Conservation (phyloP, 768 basidiomycete genomes). For the Pulveroboletus sp. region DNA sequence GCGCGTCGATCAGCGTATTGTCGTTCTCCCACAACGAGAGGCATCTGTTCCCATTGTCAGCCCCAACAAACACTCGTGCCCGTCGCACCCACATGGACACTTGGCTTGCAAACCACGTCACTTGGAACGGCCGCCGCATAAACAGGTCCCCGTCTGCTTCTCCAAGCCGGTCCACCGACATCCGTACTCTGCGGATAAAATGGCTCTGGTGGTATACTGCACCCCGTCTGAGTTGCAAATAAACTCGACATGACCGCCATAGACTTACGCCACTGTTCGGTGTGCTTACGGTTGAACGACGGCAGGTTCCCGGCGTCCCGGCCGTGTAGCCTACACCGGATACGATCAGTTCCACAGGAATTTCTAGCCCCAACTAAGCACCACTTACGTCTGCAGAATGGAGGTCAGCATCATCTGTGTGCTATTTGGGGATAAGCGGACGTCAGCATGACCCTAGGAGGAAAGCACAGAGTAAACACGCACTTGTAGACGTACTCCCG, state of each 20-base stretch:
- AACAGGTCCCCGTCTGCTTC: conserved; percentile 53
- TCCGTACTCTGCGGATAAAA: conserved; percentile 59
- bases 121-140: conserved; percentile 66
- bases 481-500: conserved; percentile 77
- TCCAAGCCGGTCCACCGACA: conserved; percentile 51
- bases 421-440: conserved; percentile 34
- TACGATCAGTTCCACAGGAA: conserved; percentile 15
- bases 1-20: conserved; percentile 49
- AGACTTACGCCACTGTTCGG: conserved; percentile 76
- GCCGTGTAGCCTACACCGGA: conserved; percentile 46
- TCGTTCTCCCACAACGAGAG: conserved; percentile 67
- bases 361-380: background rate
- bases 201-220: conserved; percentile 68
- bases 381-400: conserved; percentile 59
- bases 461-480: conserved; percentile 27
- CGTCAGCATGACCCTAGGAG: conserved; percentile 12
- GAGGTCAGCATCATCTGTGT: conserved; percentile 64
- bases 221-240: conserved; percentile 3
- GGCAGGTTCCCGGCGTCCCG: conserved; percentile 45
- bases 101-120: conserved; percentile 70
- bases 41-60: conserved; percentile 41
- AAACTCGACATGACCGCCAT: background rate
- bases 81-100: conserved; percentile 50
- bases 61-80: background rate
- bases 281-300: conserved; percentile 66